Conservation (phyloP, 2,329 filamentous ascomycete genomes). For the Magnaporthales sp. region DNA sequence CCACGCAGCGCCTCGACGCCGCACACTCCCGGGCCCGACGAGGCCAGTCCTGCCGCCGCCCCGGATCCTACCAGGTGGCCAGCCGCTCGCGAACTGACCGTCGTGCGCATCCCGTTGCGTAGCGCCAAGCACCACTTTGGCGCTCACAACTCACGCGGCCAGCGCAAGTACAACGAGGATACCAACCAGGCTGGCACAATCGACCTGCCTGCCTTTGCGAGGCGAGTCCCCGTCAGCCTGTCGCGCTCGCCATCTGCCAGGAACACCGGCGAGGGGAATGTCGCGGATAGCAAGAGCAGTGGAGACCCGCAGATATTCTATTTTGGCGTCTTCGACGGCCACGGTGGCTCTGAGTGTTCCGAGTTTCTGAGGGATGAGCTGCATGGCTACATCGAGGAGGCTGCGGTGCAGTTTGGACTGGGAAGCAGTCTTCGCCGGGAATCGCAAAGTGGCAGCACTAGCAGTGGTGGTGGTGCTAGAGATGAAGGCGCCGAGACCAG, state of each 20-base stretch:
- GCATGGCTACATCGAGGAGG: constrained; percentile 81
- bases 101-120: constrained; percentile 87
- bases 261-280: constrained; percentile 51
- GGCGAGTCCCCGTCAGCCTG: constrained; percentile 61
- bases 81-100: constrained; percentile 70
- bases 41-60: constrained; percentile 47
- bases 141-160: constrained; percentile 67
- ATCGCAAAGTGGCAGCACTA: constrained; percentile 9
- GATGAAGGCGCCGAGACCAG: not conserved
- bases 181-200: constrained; percentile 90
- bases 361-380: constrained; percentile 77
- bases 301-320: constrained; percentile 97
- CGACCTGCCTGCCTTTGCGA: constrained; percentile 85
- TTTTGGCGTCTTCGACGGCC: constrained; percentile 93
- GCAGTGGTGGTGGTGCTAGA: not conserved
- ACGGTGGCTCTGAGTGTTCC: constrained; percentile 84
- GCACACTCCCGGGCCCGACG: constrained; percentile 48
- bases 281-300: constrained; percentile 60
- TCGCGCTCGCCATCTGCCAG: constrained; percentile 28
- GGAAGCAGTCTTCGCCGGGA: constrained; percentile 60
- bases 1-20: constrained; percentile 78
- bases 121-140: constrained; percentile 97
- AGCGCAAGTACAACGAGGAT: constrained; percentile 86
- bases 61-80: constrained; percentile 42
- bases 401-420: constrained; percentile 67